Base-by-base conservation (phyloP, 768 basidiomycete genomes). In the Crassisporium funariophilum region DNA sequence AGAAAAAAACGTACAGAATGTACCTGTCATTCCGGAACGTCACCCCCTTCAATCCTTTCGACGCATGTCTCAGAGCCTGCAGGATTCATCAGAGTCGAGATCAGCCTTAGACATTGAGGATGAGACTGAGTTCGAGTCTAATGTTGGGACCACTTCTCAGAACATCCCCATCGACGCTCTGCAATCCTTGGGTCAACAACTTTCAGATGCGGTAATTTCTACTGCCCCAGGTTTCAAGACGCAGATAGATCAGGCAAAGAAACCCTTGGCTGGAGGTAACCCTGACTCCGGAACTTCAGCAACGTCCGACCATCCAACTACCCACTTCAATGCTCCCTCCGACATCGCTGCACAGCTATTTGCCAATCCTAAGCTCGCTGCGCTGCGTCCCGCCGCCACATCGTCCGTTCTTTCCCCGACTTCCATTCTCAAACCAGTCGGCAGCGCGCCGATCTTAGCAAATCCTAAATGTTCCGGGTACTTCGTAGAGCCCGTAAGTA, bases 401-500 rank as follows among this genome's bases (percentile, higher is more conserved):
- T 40, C 44, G 6, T 37, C 42, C 12, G 21, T 19, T 15, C 24
- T 54, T 44, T 23, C 44, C 7, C 15, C 50, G 8, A 15, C 34
- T 3, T 29, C 21, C 50, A 23, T 46, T 44, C 29, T 59, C 47
- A 47, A 68, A 44, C 59, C 34, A 35, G 9, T 55, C 63, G 74
- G 59, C 36, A 84, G 82, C 46, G 75, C 81, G 2, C 87, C 88
- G 2, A 86, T 89, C 27, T 64, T 95, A 37, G 67, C 76, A 25
- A 91, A 94, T 59, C 73, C 86, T 11, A 85, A 86, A 57, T 98
- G 97, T 66, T 95, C 94, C 1, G 95, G 94, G 6, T 99, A 99
- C 66, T 98, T 98, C 61, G 83, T 98, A 35, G 95, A 98, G 63
- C 93, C 94, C 24, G 92, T 97, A 58, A 56, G 89, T 76, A 6